Conservation (phyloP, 345 rosid genomes). For the Citrus cavaleriei region DNA sequence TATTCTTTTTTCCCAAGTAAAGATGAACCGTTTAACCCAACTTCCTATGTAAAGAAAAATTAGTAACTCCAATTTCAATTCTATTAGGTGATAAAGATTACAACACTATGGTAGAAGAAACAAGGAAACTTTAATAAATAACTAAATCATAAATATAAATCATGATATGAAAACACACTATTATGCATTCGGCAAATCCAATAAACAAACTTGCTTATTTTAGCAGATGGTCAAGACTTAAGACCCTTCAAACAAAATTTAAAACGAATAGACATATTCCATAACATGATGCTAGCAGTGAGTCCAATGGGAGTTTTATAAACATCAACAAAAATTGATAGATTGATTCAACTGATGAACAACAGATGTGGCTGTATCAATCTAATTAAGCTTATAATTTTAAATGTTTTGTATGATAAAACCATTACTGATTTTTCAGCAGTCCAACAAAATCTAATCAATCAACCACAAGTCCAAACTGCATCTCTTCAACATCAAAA, state of each 20-base stretch:
- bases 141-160: too few relatives aligned
- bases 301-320: neutral
- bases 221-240: neutral
- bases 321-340: neutral
- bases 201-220: neutral
- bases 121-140: too few relatives aligned
- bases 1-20: constrained; percentile 43
- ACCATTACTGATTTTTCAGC: neutral
- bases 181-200: neutral
- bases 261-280: neutral
- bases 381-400: too few relatives aligned
- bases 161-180: too few relatives aligned
- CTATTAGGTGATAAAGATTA: neutral
- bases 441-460: neutral
- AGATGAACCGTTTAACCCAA: constrained; percentile 16
- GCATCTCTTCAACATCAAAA: neutral
- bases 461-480: neutral
- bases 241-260: neutral
- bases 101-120: neutral
- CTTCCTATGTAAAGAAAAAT: too few relatives aligned
- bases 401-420: neutral
- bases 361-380: too few relatives aligned
- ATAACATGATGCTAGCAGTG: neutral
- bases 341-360: too few relatives aligned
- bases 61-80: neutral